Conservation (phyloP, 768 basidiomycete genomes). For the Paxillus rubicundulus region DNA sequence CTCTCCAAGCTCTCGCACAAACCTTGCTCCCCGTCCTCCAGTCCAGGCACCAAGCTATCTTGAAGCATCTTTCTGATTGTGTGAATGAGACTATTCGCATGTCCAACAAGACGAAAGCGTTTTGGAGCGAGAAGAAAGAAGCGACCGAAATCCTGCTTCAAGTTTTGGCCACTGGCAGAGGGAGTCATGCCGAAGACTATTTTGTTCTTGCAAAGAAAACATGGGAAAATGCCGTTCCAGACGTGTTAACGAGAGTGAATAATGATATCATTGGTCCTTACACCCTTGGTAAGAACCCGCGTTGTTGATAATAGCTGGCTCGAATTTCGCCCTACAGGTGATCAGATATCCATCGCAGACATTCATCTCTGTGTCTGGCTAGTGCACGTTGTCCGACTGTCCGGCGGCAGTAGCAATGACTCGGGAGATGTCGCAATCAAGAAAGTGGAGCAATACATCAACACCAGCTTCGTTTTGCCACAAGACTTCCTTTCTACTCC, state of each 20-base stretch:
- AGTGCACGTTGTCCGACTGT: slow-evolving; percentile 52
- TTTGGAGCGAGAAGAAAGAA: slow-evolving; percentile 59
- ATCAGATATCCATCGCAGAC: slow-evolving; percentile 80
- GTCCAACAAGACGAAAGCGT: slow-evolving; percentile 57
- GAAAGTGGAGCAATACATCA: slow-evolving; percentile 54
- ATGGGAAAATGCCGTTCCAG: slow-evolving; percentile 52
- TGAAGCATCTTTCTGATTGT: slow-evolving; percentile 49
- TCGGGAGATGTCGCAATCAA: slow-evolving; percentile 49
- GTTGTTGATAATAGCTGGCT: not conserved
- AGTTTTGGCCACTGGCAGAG: slow-evolving; percentile 47
- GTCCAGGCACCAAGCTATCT: slow-evolving; percentile 50
- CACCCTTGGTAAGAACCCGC: slow-evolving; percentile 52
- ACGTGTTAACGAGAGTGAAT: slow-evolving; percentile 46
- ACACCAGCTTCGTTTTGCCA: slow-evolving; percentile 42
- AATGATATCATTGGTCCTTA: slow-evolving; percentile 64
- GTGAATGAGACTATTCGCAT: slow-evolving; percentile 46
- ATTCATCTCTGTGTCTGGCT: slow-evolving; percentile 81
- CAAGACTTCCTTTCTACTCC: slow-evolving; percentile 37
- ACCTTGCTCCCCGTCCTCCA: slow-evolving; percentile 41
- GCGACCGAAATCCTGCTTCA: slow-evolving; percentile 42
- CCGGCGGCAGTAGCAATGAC: slow-evolving; percentile 50
- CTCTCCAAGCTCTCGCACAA: slow-evolving; percentile 48
- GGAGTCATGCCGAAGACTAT: slow-evolving; percentile 45
- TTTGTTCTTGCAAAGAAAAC: slow-evolving; percentile 46
- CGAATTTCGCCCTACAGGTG: slow-evolving; percentile 47